These are phyloP conservation scores for Boletus fagicola DNA, from an alignment of 768 basidiomycete species.

Conservation along the genomic window DNA sequence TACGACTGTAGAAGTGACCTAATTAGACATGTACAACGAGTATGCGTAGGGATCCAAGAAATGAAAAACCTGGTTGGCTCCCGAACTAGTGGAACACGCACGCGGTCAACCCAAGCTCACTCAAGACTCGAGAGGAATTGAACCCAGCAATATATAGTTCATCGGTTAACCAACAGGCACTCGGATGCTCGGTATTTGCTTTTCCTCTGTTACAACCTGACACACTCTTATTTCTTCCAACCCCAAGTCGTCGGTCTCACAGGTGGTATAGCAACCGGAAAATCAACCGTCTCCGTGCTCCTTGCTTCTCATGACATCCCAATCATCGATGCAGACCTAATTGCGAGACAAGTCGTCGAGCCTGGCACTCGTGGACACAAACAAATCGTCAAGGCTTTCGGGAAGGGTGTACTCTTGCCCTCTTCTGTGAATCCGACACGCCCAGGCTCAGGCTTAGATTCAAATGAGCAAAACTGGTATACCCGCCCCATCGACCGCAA, in stretches of 20 bases:
- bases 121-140: too few relatives aligned
- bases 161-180: not conserved
- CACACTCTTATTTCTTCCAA: not conserved
- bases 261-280: constrained; percentile 95
- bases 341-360: constrained; percentile 82
- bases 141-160: not conserved
- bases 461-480: constrained; percentile 8
- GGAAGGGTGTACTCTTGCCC: constrained; percentile 57
- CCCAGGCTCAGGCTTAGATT: not conserved
- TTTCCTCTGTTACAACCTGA: not conserved
- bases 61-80: not conserved
- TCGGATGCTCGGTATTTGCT: constrained; percentile 19
- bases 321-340: constrained; percentile 89
- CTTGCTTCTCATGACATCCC: constrained; percentile 67
- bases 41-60: not conserved
- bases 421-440: not conserved
- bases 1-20: not conserved
- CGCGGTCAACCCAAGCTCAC: too few relatives aligned
- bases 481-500: constrained; percentile 80
- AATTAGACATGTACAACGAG: not conserved
- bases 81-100: too few relatives aligned
- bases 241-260: constrained; percentile 85
- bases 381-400: constrained; percentile 70
- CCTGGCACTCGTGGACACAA: constrained; percentile 76
- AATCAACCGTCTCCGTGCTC: constrained; percentile 85